Base-by-base conservation (phyloP, 352 stramenopile species). In the Aphanomyces cochlioides region DNA sequence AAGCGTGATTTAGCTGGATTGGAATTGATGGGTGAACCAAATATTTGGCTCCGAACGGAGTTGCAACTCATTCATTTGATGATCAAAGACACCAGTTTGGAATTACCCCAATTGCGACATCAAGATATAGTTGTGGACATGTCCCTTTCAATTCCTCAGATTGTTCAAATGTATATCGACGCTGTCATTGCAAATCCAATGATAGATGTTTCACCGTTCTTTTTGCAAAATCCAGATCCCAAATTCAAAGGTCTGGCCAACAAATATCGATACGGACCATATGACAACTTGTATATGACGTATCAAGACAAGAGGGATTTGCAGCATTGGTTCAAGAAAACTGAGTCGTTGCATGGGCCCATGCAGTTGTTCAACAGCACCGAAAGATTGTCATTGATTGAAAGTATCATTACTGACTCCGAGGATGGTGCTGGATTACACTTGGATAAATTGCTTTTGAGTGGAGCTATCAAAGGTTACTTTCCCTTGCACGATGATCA, bases 271-370 rank as follows among this genome's bases (percentile, higher is more conserved):
- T 92, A 92, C 77, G 83, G 74, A 28, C 85, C 83, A 58, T 94
- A 92, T 65, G 83, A 94, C 75, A 89, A 89, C 76, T 93, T 94
- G 69, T 92, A 89, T 66, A 85, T 86, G 39, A 78, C 87, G 53
- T 94, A 94, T 74, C 87, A 88, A 72, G 83, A 86, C 64, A 79
- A 80, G 13, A 73, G 73, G 15, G 81, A 93, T 38, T 67, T 82
- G 66, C 85, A 94, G 75, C 77, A 83, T 41, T 94, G 86, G 67
- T 94, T 84, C 69, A 59, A 79, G 50, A 80, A 77, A 60, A 70
- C n/a, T 38, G 75, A 74, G 53, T 91, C 83, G 12, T 21, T 56
- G 4, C 21, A 37, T 13, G 64, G 43, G 34, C 64, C 64, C 7
- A 17, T 34, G 19, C 64, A 70, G 72, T 74, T 94, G 39, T 94